Percentiles rank a stretch among this genome's conserved stretches.
phyloP scores from a whole-genome alignment of 345 rosid genomes.

The Rhodomyrtus tomentosa region DNA sequence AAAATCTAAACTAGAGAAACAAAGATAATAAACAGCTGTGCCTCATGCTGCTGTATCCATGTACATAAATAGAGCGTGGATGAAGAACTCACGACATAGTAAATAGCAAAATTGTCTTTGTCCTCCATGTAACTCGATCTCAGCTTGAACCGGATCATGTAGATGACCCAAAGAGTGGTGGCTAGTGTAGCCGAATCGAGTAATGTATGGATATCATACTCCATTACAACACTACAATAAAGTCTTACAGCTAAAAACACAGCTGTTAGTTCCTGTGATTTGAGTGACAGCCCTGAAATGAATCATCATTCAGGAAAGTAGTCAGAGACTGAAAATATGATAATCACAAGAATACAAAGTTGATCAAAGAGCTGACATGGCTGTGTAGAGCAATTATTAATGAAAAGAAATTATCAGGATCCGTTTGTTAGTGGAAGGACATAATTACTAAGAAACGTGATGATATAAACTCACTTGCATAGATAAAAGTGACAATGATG shows the following conservation, averaged over 20 bases:
- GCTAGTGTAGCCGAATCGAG: slow-evolving; percentile 89
- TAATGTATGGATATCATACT: slow-evolving; percentile 89
- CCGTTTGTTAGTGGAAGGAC: neutral
- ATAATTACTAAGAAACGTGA: neutral
- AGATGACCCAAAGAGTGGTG: slow-evolving; percentile 96
- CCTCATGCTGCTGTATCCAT: neutral
- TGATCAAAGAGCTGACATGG: neutral
- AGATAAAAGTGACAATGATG: neutral
- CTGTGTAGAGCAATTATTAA: neutral
- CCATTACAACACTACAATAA: slow-evolving; percentile 98
- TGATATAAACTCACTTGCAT: neutral
- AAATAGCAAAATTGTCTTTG: slow-evolving; percentile 84
- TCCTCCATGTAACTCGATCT: slow-evolving; percentile 91
- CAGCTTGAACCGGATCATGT: slow-evolving; percentile 83
- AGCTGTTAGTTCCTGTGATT: slow-evolving; percentile 91
- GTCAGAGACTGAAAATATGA: neutral
- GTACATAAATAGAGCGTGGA: neutral
- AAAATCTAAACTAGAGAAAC: neutral
- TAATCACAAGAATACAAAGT: neutral
- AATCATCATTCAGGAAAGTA: neutral
- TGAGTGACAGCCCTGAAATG: slow-evolving; percentile 76
- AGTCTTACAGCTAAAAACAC: slow-evolving; percentile 79
- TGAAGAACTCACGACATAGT: slow-evolving; percentile 59
- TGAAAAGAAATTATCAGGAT: neutral
- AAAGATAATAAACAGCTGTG: neutral